phyloP scores from a whole-genome alignment of 2,329 filamentous ascomycete species.

The Phoma sp. region DNA sequence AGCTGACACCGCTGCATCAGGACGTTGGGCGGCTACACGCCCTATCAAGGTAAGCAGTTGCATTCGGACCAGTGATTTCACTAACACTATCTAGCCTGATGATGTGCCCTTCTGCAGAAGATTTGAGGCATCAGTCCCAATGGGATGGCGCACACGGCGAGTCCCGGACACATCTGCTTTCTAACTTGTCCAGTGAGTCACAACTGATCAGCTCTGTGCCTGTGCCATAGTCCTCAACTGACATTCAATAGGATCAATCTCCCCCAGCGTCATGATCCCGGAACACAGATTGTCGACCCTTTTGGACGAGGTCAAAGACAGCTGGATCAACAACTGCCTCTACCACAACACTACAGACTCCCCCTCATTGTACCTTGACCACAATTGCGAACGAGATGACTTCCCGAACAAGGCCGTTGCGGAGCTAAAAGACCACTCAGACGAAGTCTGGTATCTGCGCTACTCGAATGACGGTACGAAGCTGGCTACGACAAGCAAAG shows the following conservation, averaged over 20 bases:
- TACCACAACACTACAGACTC: conserved; percentile 83
- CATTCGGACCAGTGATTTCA: neutral
- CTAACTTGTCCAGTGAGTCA: conserved; percentile 78
- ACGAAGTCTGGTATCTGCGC: conserved; percentile 89
- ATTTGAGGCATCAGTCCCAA: conserved; percentile 75
- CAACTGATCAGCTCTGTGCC: neutral
- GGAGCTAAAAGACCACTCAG: conserved; percentile 73
- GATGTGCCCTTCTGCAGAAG: conserved; percentile 82
- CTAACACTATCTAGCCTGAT: conserved; percentile 66
- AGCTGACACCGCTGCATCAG: conserved; percentile 84
- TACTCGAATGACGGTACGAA: conserved; percentile 88
- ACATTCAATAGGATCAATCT: conserved; percentile 73
- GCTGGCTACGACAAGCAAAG: conserved; percentile 81
- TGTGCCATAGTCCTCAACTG: conserved; percentile 10
- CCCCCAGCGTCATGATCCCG: conserved; percentile 95
- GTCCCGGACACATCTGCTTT: conserved; percentile 76
- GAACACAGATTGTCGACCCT: conserved; percentile 84
- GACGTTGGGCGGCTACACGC: conserved; percentile 79
- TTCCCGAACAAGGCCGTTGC: conserved; percentile 77
- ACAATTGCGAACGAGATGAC: conserved; percentile 77
- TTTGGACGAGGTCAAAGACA: conserved; percentile 81
- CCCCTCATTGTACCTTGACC: conserved; percentile 88
- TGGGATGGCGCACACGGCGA: conserved; percentile 84
- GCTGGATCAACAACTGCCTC: conserved; percentile 80
- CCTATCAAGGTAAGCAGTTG: conserved; percentile 68